Base-by-base conservation (phyloP, 768 basidiomycete species). In the Podaxis mareebaensis region DNA sequence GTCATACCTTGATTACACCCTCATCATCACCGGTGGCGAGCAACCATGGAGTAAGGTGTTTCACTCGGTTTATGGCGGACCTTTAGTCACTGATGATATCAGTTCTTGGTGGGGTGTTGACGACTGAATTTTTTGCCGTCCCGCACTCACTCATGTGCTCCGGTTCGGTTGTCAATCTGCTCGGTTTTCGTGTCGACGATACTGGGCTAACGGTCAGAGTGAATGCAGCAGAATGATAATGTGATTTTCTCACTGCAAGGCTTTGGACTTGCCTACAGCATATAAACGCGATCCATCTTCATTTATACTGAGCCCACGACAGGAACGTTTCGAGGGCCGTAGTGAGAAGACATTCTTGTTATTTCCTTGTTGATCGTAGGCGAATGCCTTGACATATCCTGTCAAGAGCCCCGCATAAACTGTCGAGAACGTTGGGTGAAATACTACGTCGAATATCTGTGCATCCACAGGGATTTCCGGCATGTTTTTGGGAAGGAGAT, bases 11-110 rank as follows among this genome's bases (percentile, higher is more conserved):
- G 73, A 98, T 87, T 24, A 95, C 87, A 38, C 96, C 96, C 59
- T 96, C 94, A 71, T 98, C 96, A 72, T 97, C 96, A 17, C 96
- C 96, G 6, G 92, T 94, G 20, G 87, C 86, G 15, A 96, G 73
- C 61, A 94, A 75, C 73, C 91, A 85, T 4, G 89, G 85, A 67
- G 85, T 82, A 48, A 93, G 75, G 66, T 81, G 79, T 67, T 88
- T 88, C 39, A 97, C 84, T 64, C 95, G 91, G 72, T 96, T 97
- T 65, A 98, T 90, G 8, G 95, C 85, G 26, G 87, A 84, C 60
- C 93, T 95, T 73, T 61, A 69, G 59, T 71, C 68, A 70, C 73
- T 80, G 68, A 66, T 69, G 63, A 68, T 62, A 71, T 79, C 73
- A 78, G 70, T 67, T 66, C 44, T 53, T 51, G 58, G 26, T 63